Conservation (phyloP, 1,284 basidiomycete genomes). For the Inonotus hispidus region DNA sequence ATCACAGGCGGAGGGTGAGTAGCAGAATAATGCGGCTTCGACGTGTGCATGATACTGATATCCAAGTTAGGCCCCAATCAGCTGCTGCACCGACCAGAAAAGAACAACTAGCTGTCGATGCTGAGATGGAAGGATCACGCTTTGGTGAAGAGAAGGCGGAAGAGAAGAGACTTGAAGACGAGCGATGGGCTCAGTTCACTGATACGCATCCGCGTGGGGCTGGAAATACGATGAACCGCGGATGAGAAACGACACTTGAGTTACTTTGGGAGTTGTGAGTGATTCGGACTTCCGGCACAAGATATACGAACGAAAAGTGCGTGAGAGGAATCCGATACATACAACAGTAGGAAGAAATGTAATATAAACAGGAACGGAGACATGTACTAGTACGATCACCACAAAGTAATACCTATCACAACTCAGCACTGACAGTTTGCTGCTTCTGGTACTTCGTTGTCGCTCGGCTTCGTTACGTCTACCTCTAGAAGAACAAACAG, state of each 20-base stretch:
- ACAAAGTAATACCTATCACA: not conserved
- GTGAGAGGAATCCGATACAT: constrained; percentile 10
- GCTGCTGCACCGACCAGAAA: constrained; percentile 64
- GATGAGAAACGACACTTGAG: constrained; percentile 48
- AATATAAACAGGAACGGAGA: constrained; percentile 11
- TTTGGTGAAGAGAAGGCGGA: constrained; percentile 71
- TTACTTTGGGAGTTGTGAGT: too few relatives aligned
- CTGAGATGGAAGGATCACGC: constrained; percentile 79
- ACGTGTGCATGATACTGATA: not conserved
- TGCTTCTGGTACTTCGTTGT: constrained; percentile 67
- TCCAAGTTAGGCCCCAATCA: constrained; percentile 53
- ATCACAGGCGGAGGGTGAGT: constrained; percentile 82
- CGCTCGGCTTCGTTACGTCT: constrained; percentile 66
- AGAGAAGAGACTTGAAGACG: constrained; percentile 74
- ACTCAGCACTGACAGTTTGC: constrained; percentile 69
- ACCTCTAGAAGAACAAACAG: constrained; percentile 49
- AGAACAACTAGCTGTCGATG: constrained; percentile 71
- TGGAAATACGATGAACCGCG: constrained; percentile 94
- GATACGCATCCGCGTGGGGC: constrained; percentile 78
- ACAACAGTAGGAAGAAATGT: constrained; percentile 9
- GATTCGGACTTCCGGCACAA: too few relatives aligned
- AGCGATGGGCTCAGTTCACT: constrained; percentile 82
- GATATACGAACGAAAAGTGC: not conserved
- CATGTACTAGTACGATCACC: not conserved
- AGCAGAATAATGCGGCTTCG: not conserved